A percentile compares a stretch with the other conserved stretches of the same genome.
These are phyloP conservation scores for Lasiodiplodia sp. DNA, from an alignment of 2,329 filamentous ascomycete species.

Conservation along the genomic window DNA sequence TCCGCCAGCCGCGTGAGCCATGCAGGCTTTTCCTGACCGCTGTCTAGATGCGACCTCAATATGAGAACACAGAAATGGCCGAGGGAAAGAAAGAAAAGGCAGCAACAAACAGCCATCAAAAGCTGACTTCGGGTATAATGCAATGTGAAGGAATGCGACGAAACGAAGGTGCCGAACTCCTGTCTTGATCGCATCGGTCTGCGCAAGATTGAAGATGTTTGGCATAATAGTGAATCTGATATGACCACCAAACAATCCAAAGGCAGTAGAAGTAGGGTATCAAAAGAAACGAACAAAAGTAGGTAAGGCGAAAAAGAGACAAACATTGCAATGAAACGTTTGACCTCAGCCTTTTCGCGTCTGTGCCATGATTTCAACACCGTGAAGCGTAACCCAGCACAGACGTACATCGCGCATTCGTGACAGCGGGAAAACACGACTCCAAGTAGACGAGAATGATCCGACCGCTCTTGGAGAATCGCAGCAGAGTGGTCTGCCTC, in stretches of 20 bases:
- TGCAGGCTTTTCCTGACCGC: conserved; percentile 11
- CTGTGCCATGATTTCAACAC: too few species aligned
- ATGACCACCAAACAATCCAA: conserved; percentile 19
- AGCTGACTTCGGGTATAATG: conserved; percentile 28
- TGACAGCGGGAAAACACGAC: too few species aligned
- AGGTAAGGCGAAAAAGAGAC: conserved; percentile 5
- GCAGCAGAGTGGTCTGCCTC: neutral
- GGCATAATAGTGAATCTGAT: conserved; percentile 16
- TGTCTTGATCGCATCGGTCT: conserved; percentile 14
- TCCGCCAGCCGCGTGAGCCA: conserved; percentile 7
- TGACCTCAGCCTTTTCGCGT: conserved; percentile 6
- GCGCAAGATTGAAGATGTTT: conserved; percentile 12
- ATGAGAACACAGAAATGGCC: neutral
- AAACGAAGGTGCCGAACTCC: conserved; percentile 24
- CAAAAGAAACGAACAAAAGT: conserved; percentile 28
- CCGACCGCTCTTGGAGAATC: neutral
- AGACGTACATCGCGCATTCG: neutral
- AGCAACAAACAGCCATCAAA: conserved; percentile 3
- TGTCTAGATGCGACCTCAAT: conserved; percentile 10
- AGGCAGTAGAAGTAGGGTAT: conserved; percentile 27
- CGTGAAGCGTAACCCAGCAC: neutral
- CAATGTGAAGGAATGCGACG: conserved; percentile 22
- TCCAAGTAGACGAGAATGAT: neutral
- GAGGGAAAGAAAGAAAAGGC: neutral
- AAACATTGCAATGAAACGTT: conserved; percentile 7